Conservation (phyloP, 2,329 filamentous ascomycete species). For the Alternaria brassicicola region DNA sequence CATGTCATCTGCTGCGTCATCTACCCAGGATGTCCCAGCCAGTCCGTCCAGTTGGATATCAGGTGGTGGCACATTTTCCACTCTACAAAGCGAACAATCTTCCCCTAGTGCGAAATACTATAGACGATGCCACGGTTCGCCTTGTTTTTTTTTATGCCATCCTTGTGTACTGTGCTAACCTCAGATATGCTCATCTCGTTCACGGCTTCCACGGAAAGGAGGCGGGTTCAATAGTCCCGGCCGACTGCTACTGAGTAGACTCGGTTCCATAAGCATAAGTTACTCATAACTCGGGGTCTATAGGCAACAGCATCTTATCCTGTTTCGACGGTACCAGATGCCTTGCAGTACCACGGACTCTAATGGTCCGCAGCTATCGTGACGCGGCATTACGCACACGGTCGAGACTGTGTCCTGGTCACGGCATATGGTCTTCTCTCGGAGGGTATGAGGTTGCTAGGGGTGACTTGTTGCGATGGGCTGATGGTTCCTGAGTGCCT, state of each 20-base stretch:
- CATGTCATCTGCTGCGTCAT: background rate
- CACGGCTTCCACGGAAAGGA: background rate
- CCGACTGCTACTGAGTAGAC: background rate
- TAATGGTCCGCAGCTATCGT: background rate
- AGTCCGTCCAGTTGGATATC: background rate
- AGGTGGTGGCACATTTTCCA: background rate
- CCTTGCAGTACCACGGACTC: background rate
- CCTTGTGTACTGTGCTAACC: background rate
- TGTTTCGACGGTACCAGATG: background rate
- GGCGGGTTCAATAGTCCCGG: background rate
- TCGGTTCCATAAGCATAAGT: background rate
- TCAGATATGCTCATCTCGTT: background rate
- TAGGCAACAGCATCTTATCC: background rate
- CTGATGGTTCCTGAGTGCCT: constrained; percentile 11
- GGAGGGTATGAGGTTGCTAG: constrained; percentile 1
- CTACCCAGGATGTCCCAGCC: background rate
- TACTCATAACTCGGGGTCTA: background rate
- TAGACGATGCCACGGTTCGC: background rate
- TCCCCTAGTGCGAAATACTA: background rate
- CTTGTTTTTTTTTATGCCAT: background rate
- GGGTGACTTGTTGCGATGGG: background rate
- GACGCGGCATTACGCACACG: background rate
- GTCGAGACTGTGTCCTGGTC: background rate
- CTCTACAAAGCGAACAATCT: background rate
- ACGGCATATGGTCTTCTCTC: background rate